A percentile compares a stretch with the other conserved stretches of the same genome.
phyloP scores from a whole-genome alignment of 352 stramenopile genomes.

The Pythium dissimile region DNA sequence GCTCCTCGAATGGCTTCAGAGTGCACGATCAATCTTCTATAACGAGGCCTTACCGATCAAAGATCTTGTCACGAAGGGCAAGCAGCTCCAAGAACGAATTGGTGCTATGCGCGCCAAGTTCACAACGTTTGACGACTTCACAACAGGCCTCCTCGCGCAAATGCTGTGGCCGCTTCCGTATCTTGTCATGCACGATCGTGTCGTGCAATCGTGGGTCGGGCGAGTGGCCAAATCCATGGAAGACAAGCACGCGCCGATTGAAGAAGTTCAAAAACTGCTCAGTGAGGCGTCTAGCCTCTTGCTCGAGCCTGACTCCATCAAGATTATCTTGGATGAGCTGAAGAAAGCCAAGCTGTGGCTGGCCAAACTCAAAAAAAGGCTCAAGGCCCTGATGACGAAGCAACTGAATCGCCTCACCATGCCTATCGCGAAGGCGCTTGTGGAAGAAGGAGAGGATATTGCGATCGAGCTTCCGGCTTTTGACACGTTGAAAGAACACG shows the following conservation, averaged over 20 bases:
- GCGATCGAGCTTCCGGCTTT: conserved; percentile 73
- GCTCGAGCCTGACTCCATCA: conserved; percentile 74
- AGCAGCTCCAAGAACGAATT: conserved; percentile 33
- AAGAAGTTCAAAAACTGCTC: conserved; percentile 54
- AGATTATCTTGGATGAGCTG: conserved; percentile 74
- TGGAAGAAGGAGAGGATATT: conserved; percentile 80
- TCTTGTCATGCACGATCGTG: conserved; percentile 54
- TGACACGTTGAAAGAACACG: conserved; percentile 74
- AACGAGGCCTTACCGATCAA: conserved; percentile 65
- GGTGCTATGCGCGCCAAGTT: conserved; percentile 17
- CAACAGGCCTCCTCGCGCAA: conserved; percentile 36
- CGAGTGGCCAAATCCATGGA: conserved; percentile 56
- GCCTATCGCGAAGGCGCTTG: conserved; percentile 49
- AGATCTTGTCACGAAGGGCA: conserved; percentile 53
- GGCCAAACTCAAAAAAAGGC: conserved; percentile 78
- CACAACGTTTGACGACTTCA: conserved; percentile 22
- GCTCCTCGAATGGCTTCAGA: conserved; percentile 75
- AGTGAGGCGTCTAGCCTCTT: conserved; percentile 53
- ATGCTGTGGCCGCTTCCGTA: conserved; percentile 79
- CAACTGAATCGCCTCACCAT: conserved; percentile 63
- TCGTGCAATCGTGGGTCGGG: conserved; percentile 61
- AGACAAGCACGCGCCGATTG: conserved; percentile 53
- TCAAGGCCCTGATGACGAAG: conserved; percentile 72
- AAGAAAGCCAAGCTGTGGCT: conserved; percentile 82
- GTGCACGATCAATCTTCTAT: conserved; percentile 74